These are phyloP conservation scores for Pestalotiopsis fici DNA, from an alignment of 2,329 filamentous ascomycete species.

Conservation along the genomic window DNA sequence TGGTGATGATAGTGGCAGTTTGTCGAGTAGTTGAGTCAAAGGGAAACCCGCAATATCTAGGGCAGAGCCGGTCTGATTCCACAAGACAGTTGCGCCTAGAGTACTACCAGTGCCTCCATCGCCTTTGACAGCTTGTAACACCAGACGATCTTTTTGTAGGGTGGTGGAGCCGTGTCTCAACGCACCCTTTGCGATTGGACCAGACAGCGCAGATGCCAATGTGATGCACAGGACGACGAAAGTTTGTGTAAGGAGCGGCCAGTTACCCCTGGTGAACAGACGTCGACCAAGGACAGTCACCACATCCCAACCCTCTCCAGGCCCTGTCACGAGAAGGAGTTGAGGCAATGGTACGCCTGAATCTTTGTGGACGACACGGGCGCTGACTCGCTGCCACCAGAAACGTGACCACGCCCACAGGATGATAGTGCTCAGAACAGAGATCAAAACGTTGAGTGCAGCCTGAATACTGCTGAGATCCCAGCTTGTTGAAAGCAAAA, in stretches of 20 bases:
- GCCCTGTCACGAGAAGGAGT: background rate
- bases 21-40: background rate
- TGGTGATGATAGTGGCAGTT: background rate
- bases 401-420: background rate
- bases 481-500: background rate
- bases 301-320: background rate
- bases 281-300: background rate
- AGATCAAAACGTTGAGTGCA: background rate
- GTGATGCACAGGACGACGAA: background rate
- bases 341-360: background rate
- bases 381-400: background rate
- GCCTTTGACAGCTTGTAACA: background rate
- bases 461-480: background rate
- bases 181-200: background rate
- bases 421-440: background rate
- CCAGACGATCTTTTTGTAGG: background rate
- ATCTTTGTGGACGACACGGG: background rate
- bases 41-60: background rate
- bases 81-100: too few relatives aligned
- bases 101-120: too few relatives aligned
- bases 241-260: background rate
- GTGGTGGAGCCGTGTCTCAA: background rate
- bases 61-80: background rate
- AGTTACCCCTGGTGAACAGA: background rate
- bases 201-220: background rate